phyloP scores from a whole-genome alignment of 192 early-diverging fungal genomes.

The Chytriomyces sp. region DNA sequence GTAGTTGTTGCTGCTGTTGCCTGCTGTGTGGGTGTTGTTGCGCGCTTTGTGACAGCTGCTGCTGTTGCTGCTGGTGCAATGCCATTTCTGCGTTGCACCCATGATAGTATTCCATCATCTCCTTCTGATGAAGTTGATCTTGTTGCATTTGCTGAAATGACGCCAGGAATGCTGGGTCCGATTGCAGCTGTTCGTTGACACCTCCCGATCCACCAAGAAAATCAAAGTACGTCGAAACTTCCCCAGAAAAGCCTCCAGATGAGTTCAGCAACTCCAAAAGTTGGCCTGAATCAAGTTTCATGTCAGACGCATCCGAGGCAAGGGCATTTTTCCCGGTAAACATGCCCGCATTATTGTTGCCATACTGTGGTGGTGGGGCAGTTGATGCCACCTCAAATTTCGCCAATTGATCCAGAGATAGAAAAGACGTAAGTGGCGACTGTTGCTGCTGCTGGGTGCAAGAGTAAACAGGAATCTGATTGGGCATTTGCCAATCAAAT shows the following conservation, averaged over 20 bases:
- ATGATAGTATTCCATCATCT: too few relatives aligned
- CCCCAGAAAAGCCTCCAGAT: neutral
- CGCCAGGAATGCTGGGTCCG: neutral
- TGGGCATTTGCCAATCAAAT: neutral
- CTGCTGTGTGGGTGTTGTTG: neutral
- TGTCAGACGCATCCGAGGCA: neutral
- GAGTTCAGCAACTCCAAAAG: constrained; percentile 9
- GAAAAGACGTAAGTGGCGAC: neutral
- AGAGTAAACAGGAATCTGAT: neutral
- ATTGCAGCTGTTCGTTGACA: neutral
- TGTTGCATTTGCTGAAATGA: neutral
- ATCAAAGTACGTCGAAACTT: neutral
- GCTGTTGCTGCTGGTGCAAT: neutral
- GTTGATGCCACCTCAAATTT: neutral
- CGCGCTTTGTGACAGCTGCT: neutral
- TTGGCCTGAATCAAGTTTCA: constrained; percentile 13
- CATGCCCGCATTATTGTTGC: neutral
- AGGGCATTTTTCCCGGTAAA: neutral
- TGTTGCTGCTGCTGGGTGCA: neutral
- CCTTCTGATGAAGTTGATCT: neutral
- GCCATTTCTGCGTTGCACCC: too few relatives aligned
- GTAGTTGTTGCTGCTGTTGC: neutral
- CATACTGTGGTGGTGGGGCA: neutral
- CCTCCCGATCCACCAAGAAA: neutral
- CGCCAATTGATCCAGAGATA: neutral